Percentiles rank a stretch among this genome's conserved stretches.
phyloP scores from a whole-genome alignment of 2,329 filamentous ascomycete species.

The Colletotrichum sp. region DNA sequence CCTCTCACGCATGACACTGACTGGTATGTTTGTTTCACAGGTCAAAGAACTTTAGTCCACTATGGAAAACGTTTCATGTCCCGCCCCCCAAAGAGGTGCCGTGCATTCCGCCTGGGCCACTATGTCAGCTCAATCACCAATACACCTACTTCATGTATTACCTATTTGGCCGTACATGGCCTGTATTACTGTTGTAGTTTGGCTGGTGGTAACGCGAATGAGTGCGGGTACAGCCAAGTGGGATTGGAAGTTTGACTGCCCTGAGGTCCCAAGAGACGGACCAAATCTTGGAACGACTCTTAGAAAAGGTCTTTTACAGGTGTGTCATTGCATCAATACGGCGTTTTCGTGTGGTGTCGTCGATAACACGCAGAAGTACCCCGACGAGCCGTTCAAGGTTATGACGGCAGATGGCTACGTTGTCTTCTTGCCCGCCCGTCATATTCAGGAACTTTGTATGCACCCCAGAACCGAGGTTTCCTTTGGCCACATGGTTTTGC shows the following conservation, averaged over 20 bases:
- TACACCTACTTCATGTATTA: neutral
- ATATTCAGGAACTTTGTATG: slow-evolving; percentile 2
- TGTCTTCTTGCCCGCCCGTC: neutral
- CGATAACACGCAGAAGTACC: neutral
- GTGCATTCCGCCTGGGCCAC: neutral
- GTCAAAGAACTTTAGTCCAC: neutral
- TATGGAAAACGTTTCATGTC: neutral
- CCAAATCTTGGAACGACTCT: neutral
- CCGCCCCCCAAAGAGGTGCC: neutral
- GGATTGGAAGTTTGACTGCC: neutral
- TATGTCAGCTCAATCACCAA: neutral
- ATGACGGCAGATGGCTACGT: neutral
- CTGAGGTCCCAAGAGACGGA: neutral
- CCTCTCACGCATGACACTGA: neutral
- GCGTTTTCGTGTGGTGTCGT: neutral
- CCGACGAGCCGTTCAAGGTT: neutral
- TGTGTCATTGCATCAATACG: neutral
- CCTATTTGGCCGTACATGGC: neutral
- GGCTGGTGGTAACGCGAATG: neutral
- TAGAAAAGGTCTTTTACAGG: neutral
- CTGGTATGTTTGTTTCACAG: neutral
- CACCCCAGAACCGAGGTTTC: neutral
- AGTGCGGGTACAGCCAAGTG: neutral
- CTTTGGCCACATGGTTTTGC: neutral
- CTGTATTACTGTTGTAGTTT: neutral